A percentile compares a stretch with the other conserved stretches of the same genome.
These are phyloP conservation scores for Vaucheria bursata DNA, from an alignment of 352 stramenopile genomes.

Conservation along the genomic window DNA sequence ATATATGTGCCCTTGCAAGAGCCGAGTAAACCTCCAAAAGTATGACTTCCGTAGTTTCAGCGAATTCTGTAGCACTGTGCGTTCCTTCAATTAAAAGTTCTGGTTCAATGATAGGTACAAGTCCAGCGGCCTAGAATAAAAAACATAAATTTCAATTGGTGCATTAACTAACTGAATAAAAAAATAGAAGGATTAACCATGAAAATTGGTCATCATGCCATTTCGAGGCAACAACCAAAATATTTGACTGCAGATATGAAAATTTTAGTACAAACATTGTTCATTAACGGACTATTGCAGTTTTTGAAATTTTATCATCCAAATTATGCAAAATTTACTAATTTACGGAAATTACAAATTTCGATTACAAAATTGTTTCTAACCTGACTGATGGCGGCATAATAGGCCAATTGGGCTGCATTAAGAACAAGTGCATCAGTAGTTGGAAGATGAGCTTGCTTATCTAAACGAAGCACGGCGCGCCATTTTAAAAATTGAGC, in stretches of 20 bases:
- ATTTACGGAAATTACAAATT: too few relatives aligned
- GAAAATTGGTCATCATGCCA: too few relatives aligned
- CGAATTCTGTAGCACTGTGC: conserved; percentile 51
- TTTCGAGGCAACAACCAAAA: too few relatives aligned
- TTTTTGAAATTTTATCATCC: too few relatives aligned
- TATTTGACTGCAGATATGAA: too few relatives aligned
- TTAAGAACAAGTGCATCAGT: conserved; percentile 49
- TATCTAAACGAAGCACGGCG: conserved; percentile 54
- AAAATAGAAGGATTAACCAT: too few relatives aligned
- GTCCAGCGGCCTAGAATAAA: conserved; percentile 46
- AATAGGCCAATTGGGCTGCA: conserved; percentile 49
- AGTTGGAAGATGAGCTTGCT: conserved; percentile 33
- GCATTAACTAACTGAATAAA: too few relatives aligned
- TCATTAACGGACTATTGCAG: too few relatives aligned
- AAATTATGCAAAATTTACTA: too few relatives aligned
- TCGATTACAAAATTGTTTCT: not conserved
- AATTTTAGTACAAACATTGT: too few relatives aligned
- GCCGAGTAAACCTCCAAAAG: conserved; percentile 15
- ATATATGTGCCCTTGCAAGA: conserved; percentile 9
- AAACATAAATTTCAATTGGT: too few relatives aligned
- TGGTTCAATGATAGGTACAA: conserved; percentile 57
- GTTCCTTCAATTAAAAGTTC: conserved; percentile 54
- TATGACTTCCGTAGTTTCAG: conserved; percentile 45
- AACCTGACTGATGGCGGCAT: conserved; percentile 52
- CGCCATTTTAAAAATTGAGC: conserved; percentile 57